Base-by-base conservation (phyloP, 225 moss, liverwort and hornwort species). In the Physcomitrellopsis africana region DNA sequence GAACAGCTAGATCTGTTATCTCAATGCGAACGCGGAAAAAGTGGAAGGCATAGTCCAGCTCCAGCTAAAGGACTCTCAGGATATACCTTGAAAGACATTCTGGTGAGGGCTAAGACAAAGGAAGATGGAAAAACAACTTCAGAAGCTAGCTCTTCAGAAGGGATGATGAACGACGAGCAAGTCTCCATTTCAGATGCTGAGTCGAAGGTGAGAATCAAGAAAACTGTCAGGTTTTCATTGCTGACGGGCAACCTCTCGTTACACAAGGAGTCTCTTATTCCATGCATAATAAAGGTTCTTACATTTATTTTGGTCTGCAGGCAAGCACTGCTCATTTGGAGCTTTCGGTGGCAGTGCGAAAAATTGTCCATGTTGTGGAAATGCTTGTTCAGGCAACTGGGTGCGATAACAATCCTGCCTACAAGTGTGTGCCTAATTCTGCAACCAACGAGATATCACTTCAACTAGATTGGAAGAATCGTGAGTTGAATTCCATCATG, bases 121-220 rank as follows among this genome's bases (percentile, higher is more conserved):
- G 74, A 81, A 18, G 80, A 48, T 32, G 64, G 32, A 61, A 73
- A 65, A 44, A 77, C 65, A 20, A 74, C 83, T 46, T 76, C 86
- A 1, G 85, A 85, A 23, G 80, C 86, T 67, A 87, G 90, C 69
- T 88, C 92, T 5, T 92, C 91, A 5, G 96, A 96, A 18, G 79
- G 87, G 43, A 85, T 75, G 54, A 65, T 78, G 56, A 80, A 76
- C 56, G 90, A 91, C 60, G 86, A 90, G 72, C 79, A 84, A 57
- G 85, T 79, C 60, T 93, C 87, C 37, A 79, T 90, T 48, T 94
- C 93, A 63, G 96, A 96, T 67, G 81, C 89, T 0, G 93, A 92
- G 67, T 91, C 92, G 27, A 96, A 94, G 82, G 83, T 85, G 32
- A 77, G 44, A 46, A 46, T 58, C 22, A 10, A 18, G 20, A 37